Conservation (phyloP, 441 rosid species). For the Erodium texanum region DNA sequence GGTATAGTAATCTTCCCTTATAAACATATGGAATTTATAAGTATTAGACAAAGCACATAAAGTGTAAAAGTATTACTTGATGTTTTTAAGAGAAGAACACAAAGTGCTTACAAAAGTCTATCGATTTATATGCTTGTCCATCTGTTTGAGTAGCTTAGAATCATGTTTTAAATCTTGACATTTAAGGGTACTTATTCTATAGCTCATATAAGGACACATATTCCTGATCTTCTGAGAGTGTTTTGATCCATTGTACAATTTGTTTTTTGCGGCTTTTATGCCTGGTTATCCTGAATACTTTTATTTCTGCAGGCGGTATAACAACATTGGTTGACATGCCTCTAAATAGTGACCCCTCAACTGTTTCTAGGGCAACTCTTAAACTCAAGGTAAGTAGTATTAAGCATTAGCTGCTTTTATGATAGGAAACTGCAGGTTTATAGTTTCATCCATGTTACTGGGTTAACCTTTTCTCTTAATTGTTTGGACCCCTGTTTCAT, state of each 20-base stretch:
- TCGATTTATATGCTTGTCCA: not conserved
- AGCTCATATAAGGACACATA: not conserved
- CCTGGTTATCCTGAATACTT: not conserved
- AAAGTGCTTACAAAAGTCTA: not conserved
- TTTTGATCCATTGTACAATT: too few species aligned
- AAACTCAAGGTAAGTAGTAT: conserved; percentile 53
- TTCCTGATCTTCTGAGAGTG: too few species aligned
- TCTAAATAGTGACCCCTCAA: conserved; percentile 67
- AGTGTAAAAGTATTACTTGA: not conserved
- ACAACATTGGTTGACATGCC: conserved; percentile 94
- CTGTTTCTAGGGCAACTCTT: conserved; percentile 68
- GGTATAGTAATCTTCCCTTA: conserved; percentile 29
- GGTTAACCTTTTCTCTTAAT: conserved; percentile 10
- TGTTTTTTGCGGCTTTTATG: too few species aligned
- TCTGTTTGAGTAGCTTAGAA: too few species aligned
- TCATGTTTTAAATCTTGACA: not conserved
- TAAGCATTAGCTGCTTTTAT: not conserved
- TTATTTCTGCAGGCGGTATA: conserved; percentile 56
- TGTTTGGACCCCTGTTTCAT: conserved; percentile 16
- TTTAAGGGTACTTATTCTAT: not conserved
- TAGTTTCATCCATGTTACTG: not conserved
- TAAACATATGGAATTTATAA: not conserved
- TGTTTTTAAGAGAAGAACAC: not conserved
- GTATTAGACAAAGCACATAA: not conserved
- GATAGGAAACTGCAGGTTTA: not conserved